Base-by-base conservation (phyloP, 257 asterid species). In the Fraxinus americana region DNA sequence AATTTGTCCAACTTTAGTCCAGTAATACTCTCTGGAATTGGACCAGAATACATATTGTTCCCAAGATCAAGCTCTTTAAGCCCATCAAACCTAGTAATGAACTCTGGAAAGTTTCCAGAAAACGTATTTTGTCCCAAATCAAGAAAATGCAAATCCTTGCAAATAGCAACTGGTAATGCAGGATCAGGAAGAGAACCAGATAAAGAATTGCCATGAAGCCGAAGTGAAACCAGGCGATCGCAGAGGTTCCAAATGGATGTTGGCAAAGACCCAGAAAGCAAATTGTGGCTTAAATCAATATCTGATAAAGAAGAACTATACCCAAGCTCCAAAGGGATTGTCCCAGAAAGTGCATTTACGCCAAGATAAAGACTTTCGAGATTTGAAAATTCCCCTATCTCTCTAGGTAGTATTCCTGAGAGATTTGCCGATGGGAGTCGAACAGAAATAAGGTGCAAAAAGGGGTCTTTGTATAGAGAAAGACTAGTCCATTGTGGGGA, bases 181-280 rank as follows among this genome's bases (percentile, higher is more conserved):
- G 98, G 97, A 12, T 83, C 91, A 59, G 98, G 97, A 77, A 87
- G 76, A 71, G 88, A 70, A 73, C 97, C 99, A 50, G 98, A 91
- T 45, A 96, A 85, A 70, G 89, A 78, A 82, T 96, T 96, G 41
- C 96, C 96, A 13, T 93, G 96, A 74, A 93, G 45, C 43, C 90
- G 85, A 36, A 96, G 90, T 1, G 95, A 93, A 77, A 84, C 89
- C 1, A 96, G 89, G 74, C 88, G 82, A 14, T 90, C 96, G 36
- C 99, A 96, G 9, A 92, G 94, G 83, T 92, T 96, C 99, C 99
- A 96, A 72, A 96, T 83, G 3, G 99, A 96, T 19, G 97, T 30
- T 5, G 99, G 98, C 52, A 93, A 11, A 1, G 95, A 77, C 75
- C 97, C 99, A 54, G 81, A 77, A 11, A 96, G 85, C 86, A 79